A percentile compares a stretch with the other conserved stretches of the same genome.
These are phyloP conservation scores for Neurospora africana DNA, from an alignment of 495 filamentous ascomycete species.

Conservation along the genomic window DNA sequence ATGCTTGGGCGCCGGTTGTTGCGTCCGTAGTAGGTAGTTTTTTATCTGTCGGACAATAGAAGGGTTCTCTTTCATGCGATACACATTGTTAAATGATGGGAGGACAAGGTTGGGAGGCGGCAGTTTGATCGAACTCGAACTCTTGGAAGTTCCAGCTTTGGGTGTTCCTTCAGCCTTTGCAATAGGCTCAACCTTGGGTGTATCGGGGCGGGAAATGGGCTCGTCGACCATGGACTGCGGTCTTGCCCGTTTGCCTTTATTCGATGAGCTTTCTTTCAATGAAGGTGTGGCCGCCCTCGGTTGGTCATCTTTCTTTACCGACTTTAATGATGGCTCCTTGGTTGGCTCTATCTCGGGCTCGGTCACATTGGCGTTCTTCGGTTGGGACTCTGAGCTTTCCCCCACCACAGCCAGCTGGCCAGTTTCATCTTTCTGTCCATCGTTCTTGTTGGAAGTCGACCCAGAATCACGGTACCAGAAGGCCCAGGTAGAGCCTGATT, in stretches of 20 bases:
- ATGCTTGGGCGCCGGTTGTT: conserved; percentile 54
- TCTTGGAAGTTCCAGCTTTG: conserved; percentile 16
- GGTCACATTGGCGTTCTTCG: conserved; percentile 48
- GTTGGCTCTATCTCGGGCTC: conserved; percentile 33
- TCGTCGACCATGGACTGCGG: conserved; percentile 37
- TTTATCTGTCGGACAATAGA: conserved; percentile 64
- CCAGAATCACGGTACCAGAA: conserved; percentile 69
- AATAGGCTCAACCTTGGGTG: conserved; percentile 25
- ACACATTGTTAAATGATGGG: conserved; percentile 58
- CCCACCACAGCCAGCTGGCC: conserved; percentile 63
- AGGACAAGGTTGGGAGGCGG: conserved; percentile 53
- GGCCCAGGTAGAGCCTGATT: conserved; percentile 64
- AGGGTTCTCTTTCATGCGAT: conserved; percentile 52
- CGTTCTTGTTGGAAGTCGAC: conserved; percentile 25
- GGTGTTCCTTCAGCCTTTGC: conserved; percentile 12
- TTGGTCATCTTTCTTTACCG: conserved; percentile 18
- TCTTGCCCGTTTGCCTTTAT: conserved; percentile 40
- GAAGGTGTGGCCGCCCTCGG: conserved; percentile 12
- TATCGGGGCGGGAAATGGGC: conserved; percentile 20
- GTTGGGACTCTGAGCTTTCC: conserved; percentile 51
- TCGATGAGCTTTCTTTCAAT: conserved; percentile 18
- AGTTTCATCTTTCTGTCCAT: conserved; percentile 27
- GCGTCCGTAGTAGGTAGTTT: conserved; percentile 50
- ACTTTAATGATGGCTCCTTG: conserved; percentile 27
- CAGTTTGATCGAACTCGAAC: conserved; percentile 25